Percentiles rank a stretch among this genome's conserved stretches.
Evolutionary conservation across 108 stramenopile species (phyloP).

Genomic region (Cyclotella atomus): DNA sequence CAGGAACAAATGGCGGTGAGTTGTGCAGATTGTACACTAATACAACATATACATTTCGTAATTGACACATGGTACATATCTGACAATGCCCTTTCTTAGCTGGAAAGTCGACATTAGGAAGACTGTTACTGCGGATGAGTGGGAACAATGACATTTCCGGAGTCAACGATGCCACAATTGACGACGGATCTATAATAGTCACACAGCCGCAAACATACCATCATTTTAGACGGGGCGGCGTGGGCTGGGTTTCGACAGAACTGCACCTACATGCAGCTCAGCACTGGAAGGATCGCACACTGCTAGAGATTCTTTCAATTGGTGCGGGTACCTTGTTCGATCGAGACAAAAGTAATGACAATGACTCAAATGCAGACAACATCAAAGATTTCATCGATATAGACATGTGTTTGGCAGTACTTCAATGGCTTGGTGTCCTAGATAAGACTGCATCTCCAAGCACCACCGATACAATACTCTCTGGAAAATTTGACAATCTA

Average conservation of each 20-base stretch:
- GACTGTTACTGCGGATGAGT: constrained; percentile 56
- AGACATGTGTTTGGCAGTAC: constrained; percentile 6
- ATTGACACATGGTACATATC: too few relatives aligned
- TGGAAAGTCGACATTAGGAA: constrained; percentile 55
- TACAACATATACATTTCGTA: too few relatives aligned
- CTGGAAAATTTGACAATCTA: constrained; percentile 53
- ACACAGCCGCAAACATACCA: constrained; percentile 9
- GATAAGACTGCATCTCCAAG: background rate
- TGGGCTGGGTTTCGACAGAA: constrained; percentile 84
- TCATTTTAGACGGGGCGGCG: constrained; percentile 19
- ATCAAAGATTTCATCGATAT: background rate
- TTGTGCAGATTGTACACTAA: background rate
- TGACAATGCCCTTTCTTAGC: too few relatives aligned
- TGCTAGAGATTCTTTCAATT: constrained; percentile 26
- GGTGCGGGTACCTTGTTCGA: constrained; percentile 31
- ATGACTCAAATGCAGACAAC: constrained; percentile 4
- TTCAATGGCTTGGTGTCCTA: constrained; percentile 38
- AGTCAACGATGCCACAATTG: constrained; percentile 19
- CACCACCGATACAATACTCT: constrained; percentile 24
- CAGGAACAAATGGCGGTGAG: constrained; percentile 68
- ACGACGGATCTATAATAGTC: constrained; percentile 24
- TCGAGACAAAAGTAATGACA: constrained; percentile 20
- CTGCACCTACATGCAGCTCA: constrained; percentile 64
- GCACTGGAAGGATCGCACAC: constrained; percentile 25
- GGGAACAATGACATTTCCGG: background rate